Evolutionary conservation across 441 rosid genomes (phyloP).

Genomic region (Euphorbia neoarborescens): DNA sequence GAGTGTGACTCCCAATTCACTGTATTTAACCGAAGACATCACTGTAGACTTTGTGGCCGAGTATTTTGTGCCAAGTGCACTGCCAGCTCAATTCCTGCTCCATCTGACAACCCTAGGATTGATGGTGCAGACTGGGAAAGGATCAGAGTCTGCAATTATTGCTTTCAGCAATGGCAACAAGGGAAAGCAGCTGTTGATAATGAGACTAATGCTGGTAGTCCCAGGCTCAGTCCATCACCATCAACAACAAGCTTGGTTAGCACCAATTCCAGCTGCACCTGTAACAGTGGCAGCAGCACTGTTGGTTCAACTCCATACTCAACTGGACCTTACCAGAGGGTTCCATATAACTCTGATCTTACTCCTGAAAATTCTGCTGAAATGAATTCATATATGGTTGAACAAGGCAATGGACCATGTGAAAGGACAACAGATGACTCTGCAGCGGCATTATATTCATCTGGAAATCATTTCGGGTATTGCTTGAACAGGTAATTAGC

Average conservation of each 20-base stretch:
- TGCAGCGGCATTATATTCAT: slow-evolving; percentile 34
- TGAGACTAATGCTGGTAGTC: slow-evolving; percentile 38
- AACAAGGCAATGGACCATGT: slow-evolving; percentile 32
- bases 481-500: slow-evolving; percentile 43
- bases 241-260: slow-evolving; percentile 55
- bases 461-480: slow-evolving; percentile 38
- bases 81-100: slow-evolving; percentile 51
- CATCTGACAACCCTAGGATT: slow-evolving; percentile 35
- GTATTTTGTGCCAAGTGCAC: slow-evolving; percentile 90
- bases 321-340: slow-evolving; percentile 44
- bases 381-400: slow-evolving; percentile 35
- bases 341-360: slow-evolving; percentile 38
- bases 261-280: slow-evolving; percentile 46
- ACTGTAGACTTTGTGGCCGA: slow-evolving; percentile 81
- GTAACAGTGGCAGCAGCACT: slow-evolving; percentile 45
- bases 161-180: slow-evolving; percentile 71
- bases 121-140: slow-evolving; percentile 53
- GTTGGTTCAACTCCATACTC: slow-evolving; percentile 50
- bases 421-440: slow-evolving; percentile 35
- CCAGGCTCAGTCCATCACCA: slow-evolving; percentile 48
- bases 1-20: slow-evolving; percentile 81
- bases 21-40: slow-evolving; percentile 68
- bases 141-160: slow-evolving; percentile 84
- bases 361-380: slow-evolving; percentile 37
- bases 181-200: slow-evolving; percentile 35